Base-by-base conservation (phyloP, 2,329 filamentous ascomycete genomes). In the Tympanopsis confertula region DNA sequence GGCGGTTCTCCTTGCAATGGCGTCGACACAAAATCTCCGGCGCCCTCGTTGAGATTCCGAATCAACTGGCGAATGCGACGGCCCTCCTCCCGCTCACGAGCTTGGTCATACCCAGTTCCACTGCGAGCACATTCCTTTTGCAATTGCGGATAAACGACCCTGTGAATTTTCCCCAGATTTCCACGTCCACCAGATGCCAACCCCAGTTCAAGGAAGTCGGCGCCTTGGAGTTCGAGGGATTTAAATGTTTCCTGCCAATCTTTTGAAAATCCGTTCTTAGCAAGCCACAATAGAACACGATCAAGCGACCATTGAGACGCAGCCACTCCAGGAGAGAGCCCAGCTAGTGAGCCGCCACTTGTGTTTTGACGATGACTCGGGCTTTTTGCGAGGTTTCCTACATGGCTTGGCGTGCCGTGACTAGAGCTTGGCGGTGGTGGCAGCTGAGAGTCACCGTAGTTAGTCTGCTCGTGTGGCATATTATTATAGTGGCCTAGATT, bases 201-300 rank as follows among this genome's bases (percentile, higher is more conserved):
- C 7, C 30, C 30, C 17, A 33, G 7, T 7, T 33, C 30, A 15
- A 33, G 7, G 15, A 33, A 33, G 15, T 33, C 30, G 17, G 30
- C 30, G 12, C 30, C 30, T 15, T 33, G 12, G 15, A 33, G 12
- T 17, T 33, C 12, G 10, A 33, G 17, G 15, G 30, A 7, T 18
- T 17, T 33, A 15, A 33, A 33, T 7, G 30, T 33, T 17, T 33
- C 30, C 15, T 33, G 30, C 30, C 30, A 33, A 17, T 33, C 30
- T 33, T 33, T 33, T 7, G 30, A 33, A 15, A 33, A 33, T 7
- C 30, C 30, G 17, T 33, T 33, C 30, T 33, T 33, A 7, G 30
- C 30, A 17, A 33, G 30, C 30, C 30, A 33, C 17, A 33, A 18
- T 7, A 33, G 30, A 10, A 33, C 30, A 7, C 30, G 30, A 10